Evolutionary conservation across 2,329 filamentous ascomycete genomes (phyloP), one percentile per base, ranked within the genome.

Genomic region (Ophiocordyceps australis): DNA sequence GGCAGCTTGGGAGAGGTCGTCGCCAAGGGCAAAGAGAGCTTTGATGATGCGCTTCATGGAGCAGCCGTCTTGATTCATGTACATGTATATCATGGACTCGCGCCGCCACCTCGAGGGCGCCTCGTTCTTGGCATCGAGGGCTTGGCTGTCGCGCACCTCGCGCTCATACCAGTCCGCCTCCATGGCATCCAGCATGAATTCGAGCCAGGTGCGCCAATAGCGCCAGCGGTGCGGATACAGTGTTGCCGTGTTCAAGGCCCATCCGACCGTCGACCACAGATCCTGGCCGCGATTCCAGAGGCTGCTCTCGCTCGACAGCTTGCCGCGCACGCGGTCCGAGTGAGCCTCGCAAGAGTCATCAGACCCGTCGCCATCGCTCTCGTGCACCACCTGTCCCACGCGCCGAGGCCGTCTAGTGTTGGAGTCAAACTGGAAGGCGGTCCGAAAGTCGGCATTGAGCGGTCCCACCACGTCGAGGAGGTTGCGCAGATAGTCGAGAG

Each of bases 191-290:
- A 91, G 48, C 62, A 93, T 76, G 32, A 77, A 73, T 18, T 74
- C 65, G 10, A 95, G 56, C 78, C 82, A 93, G 7, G 69, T 50
- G 37, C 64, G 71, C 83, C 85, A 95, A 41, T 73, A 65, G 25
- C 60, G 63, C 86, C 89, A 95, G 13, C 86, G 65, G 21, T 65
- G 61, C 2, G 71, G 71, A 37, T 86, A 61, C 17, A 65, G 47
- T 2, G 77, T 63, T 26, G 81, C 85, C 52, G 86, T 95, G 43
- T 86, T 89, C 46, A 95, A 83, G 0, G 80, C 77, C 89, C 89
- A 95, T 4, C 86, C 89, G 0, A 89, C 64, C 0, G 80, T 67
- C 22, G 73, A 66, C 82, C 89, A 98, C 40, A 95, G 91, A 42
- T 92, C 81, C 32, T 79, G 72, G 1, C 76, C 79, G n/a, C 68